Conservation (phyloP, 2,329 filamentous ascomycete genomes). For the Epichloe sp. region DNA sequence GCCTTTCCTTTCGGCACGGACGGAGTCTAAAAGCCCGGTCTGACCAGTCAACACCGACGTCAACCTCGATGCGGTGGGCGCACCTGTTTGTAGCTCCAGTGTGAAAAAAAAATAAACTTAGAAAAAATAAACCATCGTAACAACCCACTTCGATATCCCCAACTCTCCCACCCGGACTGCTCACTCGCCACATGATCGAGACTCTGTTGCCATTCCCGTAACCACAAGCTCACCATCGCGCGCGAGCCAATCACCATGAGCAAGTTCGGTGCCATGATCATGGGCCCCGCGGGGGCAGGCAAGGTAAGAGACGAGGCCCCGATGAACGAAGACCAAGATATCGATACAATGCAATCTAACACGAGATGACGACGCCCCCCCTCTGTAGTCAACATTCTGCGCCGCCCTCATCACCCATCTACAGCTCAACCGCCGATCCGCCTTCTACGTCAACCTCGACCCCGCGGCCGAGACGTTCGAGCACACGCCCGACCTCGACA, state of each 20-base stretch:
- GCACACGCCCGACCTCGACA: conserved; percentile 86
- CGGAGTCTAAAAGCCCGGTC: neutral
- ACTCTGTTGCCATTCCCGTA: neutral
- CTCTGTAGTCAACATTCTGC: conserved; percentile 73
- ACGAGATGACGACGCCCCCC: too few species aligned
- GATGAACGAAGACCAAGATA: neutral
- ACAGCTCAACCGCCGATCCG: conserved; percentile 77
- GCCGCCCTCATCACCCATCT: conserved; percentile 86
- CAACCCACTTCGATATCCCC: too few species aligned
- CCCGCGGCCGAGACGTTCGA: conserved; percentile 88
- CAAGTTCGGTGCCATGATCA: conserved; percentile 88
- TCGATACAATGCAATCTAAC: neutral
- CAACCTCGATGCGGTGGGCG: neutral
- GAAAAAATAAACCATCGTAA: too few species aligned
- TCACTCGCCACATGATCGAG: neutral
- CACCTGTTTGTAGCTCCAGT: neutral
- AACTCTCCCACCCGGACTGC: neutral
- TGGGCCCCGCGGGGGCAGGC: conserved; percentile 86
- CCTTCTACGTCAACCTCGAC: conserved; percentile 97
- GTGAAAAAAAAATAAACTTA: neutral
- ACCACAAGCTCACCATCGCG: neutral
- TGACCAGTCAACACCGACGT: neutral
- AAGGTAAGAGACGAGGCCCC: conserved; percentile 43
- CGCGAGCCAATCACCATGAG: conserved; percentile 45
- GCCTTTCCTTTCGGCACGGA: neutral